These are phyloP conservation scores for Curvularia hawaiiensis DNA, from an alignment of 2,329 filamentous ascomycete genomes.

Conservation along the genomic window DNA sequence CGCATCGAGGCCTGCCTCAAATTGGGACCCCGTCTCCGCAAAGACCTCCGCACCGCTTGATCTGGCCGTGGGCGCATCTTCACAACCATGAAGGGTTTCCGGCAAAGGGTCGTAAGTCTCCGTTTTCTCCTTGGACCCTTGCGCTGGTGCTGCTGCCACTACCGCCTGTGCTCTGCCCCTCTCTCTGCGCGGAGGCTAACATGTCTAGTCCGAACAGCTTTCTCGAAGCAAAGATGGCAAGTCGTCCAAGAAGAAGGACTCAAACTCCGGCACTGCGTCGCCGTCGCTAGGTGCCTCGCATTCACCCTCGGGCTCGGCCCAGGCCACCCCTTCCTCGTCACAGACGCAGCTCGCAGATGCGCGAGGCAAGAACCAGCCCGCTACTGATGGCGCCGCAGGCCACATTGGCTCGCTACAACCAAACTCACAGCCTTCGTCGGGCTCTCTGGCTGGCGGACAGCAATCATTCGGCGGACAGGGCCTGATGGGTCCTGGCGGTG, in stretches of 20 bases:
- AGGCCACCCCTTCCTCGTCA: constrained; percentile 83
- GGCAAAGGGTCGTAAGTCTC: constrained; percentile 89
- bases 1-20: constrained; percentile 31
- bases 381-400: constrained; percentile 38
- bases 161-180: constrained; percentile 21
- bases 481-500: constrained; percentile 38
- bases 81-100: constrained; percentile 91
- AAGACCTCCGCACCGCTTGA: constrained; percentile 34
- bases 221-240: constrained; percentile 89
- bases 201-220: constrained; percentile 75
- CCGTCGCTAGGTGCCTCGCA: constrained; percentile 67
- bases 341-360: constrained; percentile 84
- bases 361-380: constrained; percentile 78
- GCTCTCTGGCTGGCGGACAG: constrained; percentile 34
- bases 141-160: not conserved
- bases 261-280: constrained; percentile 72
- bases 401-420: constrained; percentile 36
- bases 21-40: constrained; percentile 33
- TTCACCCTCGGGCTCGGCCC: constrained; percentile 65
- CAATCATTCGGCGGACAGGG: constrained; percentile 43
- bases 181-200: constrained; percentile 53
- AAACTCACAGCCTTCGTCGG: constrained; percentile 39
- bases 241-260: constrained; percentile 71
- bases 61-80: constrained; percentile 40
- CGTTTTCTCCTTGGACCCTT: constrained; percentile 30